A percentile compares a stretch with the other conserved stretches of the same genome.
phyloP scores from a whole-genome alignment of 257 asterid species.

The Gentiana dahurica region DNA sequence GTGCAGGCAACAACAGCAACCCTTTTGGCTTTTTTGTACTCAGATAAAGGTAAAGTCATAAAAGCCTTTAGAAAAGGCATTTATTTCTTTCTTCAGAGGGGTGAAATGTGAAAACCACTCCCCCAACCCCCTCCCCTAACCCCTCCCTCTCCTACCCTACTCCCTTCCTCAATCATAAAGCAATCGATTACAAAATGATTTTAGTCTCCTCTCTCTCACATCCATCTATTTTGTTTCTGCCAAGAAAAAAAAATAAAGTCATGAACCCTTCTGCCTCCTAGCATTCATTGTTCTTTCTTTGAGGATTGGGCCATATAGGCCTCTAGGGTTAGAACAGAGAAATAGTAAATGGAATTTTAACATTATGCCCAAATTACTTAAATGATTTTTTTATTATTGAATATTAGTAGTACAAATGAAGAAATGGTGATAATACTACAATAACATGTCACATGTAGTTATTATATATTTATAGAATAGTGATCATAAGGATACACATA shows the following conservation, averaged over 20 bases:
- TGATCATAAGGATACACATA: too few relatives aligned
- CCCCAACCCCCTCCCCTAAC: neutral
- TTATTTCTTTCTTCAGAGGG: slow-evolving; percentile 15
- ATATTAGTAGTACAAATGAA: too few relatives aligned
- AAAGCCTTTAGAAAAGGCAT: slow-evolving; percentile 28
- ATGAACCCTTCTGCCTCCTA: slow-evolving; percentile 58
- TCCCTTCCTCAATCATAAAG: slow-evolving; percentile 35
- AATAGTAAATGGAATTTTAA: too few relatives aligned
- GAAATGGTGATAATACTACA: too few relatives aligned
- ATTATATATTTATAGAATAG: too few relatives aligned
- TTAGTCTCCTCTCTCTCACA: slow-evolving; percentile 37
- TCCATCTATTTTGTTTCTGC: slow-evolving; percentile 76
- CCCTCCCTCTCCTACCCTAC: slow-evolving; percentile 10
- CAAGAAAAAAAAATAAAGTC: slow-evolving; percentile 35
- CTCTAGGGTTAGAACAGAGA: slow-evolving; percentile 19
- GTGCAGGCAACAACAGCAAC: neutral
- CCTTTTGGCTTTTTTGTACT: slow-evolving; percentile 42
- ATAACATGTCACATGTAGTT: too few relatives aligned
- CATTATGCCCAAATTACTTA: too few relatives aligned
- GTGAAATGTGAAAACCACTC: neutral
- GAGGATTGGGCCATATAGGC: slow-evolving; percentile 80
- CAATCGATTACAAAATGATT: slow-evolving; percentile 95
- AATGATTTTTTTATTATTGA: too few relatives aligned
- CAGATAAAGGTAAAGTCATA: slow-evolving; percentile 30
- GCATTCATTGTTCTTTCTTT: slow-evolving; percentile 61